These are phyloP conservation scores for Exserohilum rostratum DNA, from an alignment of 2,329 filamentous ascomycete species.

Conservation along the genomic window DNA sequence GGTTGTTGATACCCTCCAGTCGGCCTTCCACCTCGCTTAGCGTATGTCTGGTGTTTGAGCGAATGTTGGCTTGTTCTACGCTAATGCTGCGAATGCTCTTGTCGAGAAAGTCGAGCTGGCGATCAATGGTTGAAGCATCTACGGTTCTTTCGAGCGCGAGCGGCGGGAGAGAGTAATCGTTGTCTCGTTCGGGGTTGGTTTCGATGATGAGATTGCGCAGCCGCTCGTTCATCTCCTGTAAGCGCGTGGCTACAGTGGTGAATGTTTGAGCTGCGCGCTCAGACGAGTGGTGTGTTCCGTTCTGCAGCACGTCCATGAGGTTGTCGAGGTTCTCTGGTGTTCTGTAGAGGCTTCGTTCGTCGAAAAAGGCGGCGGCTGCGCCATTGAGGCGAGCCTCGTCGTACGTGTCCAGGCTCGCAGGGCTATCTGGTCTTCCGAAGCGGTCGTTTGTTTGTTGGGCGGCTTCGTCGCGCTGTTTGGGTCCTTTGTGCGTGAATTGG, in stretches of 20 bases:
- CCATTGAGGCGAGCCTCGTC: slow-evolving; percentile 61
- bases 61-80: slow-evolving; percentile 57
- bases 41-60: slow-evolving; percentile 35
- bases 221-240: slow-evolving; percentile 71
- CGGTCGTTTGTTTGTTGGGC: slow-evolving; percentile 46
- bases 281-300: slow-evolving; percentile 42
- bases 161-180: slow-evolving; percentile 41
- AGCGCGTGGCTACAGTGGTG: slow-evolving; percentile 65
- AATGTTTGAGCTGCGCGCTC: slow-evolving; percentile 57
- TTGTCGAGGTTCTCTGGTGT: slow-evolving; percentile 69
- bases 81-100: slow-evolving; percentile 67
- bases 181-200: slow-evolving; percentile 60
- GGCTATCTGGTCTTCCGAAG: slow-evolving; percentile 68
- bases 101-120: slow-evolving; percentile 74
- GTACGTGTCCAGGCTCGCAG: slow-evolving; percentile 76
- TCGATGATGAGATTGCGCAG: slow-evolving; percentile 70
- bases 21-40: slow-evolving; percentile 49
- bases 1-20: slow-evolving; percentile 62
- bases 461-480: slow-evolving; percentile 63
- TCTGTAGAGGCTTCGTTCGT: slow-evolving; percentile 76
- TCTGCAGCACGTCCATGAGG: slow-evolving; percentile 47
- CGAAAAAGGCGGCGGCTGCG: slow-evolving; percentile 67
- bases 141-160: slow-evolving; percentile 20
- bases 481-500: slow-evolving; percentile 82
- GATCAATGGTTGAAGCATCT: slow-evolving; percentile 47